Evolutionary conservation across 495 filamentous ascomycete genomes (phyloP).

Genomic region (Daldinia loculata): DNA sequence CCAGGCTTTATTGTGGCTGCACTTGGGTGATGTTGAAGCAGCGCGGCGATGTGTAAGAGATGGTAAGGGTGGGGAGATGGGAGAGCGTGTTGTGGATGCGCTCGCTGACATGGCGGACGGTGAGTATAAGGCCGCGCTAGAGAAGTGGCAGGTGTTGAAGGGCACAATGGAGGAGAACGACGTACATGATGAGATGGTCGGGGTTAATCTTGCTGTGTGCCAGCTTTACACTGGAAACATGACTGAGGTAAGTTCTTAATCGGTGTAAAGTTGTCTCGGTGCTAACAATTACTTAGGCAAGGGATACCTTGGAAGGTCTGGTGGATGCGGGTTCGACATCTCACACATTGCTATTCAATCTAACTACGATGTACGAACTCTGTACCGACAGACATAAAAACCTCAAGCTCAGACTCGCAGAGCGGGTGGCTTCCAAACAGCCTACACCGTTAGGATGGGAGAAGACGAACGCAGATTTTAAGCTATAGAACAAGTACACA

Average conservation of each 20-base stretch:
- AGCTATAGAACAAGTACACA: constrained; percentile 62
- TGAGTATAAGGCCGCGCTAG: constrained; percentile 68
- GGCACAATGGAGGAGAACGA: constrained; percentile 45
- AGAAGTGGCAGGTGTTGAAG: constrained; percentile 68
- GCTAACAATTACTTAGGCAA: constrained; percentile 57
- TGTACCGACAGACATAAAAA: constrained; percentile 77
- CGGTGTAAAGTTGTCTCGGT: neutral
- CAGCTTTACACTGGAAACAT: constrained; percentile 80
- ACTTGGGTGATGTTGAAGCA: constrained; percentile 77
- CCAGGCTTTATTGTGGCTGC: constrained; percentile 73
- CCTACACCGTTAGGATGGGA: constrained; percentile 62
- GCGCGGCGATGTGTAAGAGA: constrained; percentile 62
- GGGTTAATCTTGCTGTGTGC: constrained; percentile 83
- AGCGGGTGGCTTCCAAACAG: constrained; percentile 67
- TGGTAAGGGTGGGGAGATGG: constrained; percentile 34
- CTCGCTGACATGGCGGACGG: constrained; percentile 83
- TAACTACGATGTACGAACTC: constrained; percentile 90
- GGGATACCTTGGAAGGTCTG: constrained; percentile 68
- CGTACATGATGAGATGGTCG: constrained; percentile 64
- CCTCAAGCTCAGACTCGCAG: constrained; percentile 74
- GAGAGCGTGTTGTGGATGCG: constrained; percentile 62
- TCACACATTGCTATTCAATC: constrained; percentile 83
- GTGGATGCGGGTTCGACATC: constrained; percentile 70
- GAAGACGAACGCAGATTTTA: constrained; percentile 77
- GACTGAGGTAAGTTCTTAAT: constrained; percentile 64